phyloP scores from a whole-genome alignment of 805 yeast species.

The Grigorovia transvaalensis region DNA sequence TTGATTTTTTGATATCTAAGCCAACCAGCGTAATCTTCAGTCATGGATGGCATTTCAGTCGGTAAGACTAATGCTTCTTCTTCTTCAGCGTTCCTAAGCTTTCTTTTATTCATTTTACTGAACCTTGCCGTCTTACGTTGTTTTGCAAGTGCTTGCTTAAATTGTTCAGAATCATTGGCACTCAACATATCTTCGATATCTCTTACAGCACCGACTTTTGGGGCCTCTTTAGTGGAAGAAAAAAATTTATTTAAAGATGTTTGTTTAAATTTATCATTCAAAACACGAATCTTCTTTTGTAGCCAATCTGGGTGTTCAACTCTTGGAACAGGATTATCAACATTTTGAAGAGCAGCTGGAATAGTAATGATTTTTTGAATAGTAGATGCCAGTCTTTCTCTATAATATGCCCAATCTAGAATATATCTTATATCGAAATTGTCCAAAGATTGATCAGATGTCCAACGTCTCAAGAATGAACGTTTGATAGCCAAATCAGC shows the following conservation, averaged over 20 bases:
- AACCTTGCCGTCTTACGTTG: slow-evolving; percentile 29
- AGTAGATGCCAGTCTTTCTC: slow-evolving; percentile 83
- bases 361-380: slow-evolving; percentile 91
- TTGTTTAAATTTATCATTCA: slow-evolving; percentile 65
- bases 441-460: slow-evolving; percentile 62
- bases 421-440: slow-evolving; percentile 81
- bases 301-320: slow-evolving; percentile 95
- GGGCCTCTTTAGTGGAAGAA: slow-evolving; percentile 33
- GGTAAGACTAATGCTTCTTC: slow-evolving; percentile 37
- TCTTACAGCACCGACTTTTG: slow-evolving; percentile 32
- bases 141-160: slow-evolving; percentile 18
- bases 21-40: slow-evolving; percentile 57
- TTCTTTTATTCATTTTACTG: slow-evolving; percentile 23
- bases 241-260: slow-evolving; percentile 53
- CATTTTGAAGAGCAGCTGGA: slow-evolving; percentile 90
- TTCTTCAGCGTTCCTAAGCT: slow-evolving; percentile 29
- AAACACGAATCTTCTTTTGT: slow-evolving; percentile 45
- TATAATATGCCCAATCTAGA: slow-evolving; percentile 88
- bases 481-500: slow-evolving; percentile 65
- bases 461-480: slow-evolving; percentile 75
- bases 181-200: slow-evolving; percentile 71
- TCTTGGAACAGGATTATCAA: slow-evolving; percentile 87
- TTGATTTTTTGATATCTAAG: slow-evolving; percentile 71
- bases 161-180: slow-evolving; percentile 5
- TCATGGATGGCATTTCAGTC: slow-evolving; percentile 47